phyloP scores from a whole-genome alignment of 345 rosid genomes.

The Syzygium jambos region DNA sequence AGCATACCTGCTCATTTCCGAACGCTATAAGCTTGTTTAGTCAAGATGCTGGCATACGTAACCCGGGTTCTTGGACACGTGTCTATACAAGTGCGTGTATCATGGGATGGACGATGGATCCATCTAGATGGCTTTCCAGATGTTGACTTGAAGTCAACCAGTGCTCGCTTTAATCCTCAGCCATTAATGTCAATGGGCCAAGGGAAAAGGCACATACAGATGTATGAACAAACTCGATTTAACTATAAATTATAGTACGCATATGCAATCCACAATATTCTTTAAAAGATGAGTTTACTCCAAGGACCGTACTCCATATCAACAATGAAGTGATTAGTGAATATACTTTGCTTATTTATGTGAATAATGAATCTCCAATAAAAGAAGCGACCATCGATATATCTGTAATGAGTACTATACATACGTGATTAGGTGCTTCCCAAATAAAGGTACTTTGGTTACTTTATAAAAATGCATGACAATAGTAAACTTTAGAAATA shows the following conservation, averaged over 20 bases:
- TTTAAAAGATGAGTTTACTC: no score
- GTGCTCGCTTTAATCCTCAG: no score
- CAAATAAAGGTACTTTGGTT: background rate
- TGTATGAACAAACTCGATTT: no score
- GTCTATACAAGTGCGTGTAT: background rate
- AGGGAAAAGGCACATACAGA: no score
- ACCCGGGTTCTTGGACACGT: background rate
- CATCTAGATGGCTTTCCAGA: background rate
- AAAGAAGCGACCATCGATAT: background rate
- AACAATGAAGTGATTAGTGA: no score
- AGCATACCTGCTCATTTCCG: background rate
- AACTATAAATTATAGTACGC: no score
- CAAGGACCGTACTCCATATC: no score
- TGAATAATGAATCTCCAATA: background rate
- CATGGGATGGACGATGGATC: background rate
- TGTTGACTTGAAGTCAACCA: background rate
- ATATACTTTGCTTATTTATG: background rate
- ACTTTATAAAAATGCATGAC: background rate
- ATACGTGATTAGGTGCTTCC: background rate
- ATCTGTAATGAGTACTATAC: background rate
- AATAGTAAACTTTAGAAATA: background rate
- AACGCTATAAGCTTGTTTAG: background rate
- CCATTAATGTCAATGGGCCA: no score
- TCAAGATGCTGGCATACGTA: background rate
- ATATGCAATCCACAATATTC: no score